Evolutionary conservation across 192 early-diverging fungal species (phyloP).

Genomic region (Coemansia sp.): DNA sequence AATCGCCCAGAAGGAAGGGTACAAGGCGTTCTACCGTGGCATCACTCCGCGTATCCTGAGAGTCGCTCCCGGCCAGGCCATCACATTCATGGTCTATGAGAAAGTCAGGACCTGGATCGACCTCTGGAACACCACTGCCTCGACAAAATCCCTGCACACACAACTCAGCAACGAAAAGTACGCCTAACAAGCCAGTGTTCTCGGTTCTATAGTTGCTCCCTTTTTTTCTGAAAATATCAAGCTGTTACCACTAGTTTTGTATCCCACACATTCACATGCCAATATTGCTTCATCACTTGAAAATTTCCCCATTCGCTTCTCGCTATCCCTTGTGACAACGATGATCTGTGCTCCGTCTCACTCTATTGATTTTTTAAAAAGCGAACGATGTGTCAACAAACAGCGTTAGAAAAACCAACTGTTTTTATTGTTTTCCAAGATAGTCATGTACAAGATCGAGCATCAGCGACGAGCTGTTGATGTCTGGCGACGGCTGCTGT

Average conservation of each 20-base stretch:
- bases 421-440: background rate
- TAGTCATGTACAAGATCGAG: slow-evolving; percentile 3
- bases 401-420: background rate
- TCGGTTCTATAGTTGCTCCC: too few species aligned
- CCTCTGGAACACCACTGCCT: slow-evolving; percentile 27
- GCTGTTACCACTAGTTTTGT: too few species aligned
- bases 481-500: background rate
- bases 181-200: too few species aligned
- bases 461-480: background rate
- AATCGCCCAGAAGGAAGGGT: slow-evolving; percentile 87
- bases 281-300: background rate
- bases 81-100: slow-evolving; percentile 95
- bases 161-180: slow-evolving; percentile 32
- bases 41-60: slow-evolving; percentile 88
- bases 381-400: too few species aligned
- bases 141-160: slow-evolving; percentile 11
- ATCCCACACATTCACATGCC: too few species aligned
- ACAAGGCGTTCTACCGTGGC: slow-evolving; percentile 92
- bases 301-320: background rate
- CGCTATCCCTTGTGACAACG: too few species aligned
- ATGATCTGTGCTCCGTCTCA: too few species aligned
- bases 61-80: slow-evolving; percentile 95
- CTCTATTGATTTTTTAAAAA: too few species aligned
- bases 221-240: too few species aligned
- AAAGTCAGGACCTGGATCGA: slow-evolving; percentile 77